Conservation (phyloP, 169 alveolate genomes). For the Eimeria acervulina region DNA sequence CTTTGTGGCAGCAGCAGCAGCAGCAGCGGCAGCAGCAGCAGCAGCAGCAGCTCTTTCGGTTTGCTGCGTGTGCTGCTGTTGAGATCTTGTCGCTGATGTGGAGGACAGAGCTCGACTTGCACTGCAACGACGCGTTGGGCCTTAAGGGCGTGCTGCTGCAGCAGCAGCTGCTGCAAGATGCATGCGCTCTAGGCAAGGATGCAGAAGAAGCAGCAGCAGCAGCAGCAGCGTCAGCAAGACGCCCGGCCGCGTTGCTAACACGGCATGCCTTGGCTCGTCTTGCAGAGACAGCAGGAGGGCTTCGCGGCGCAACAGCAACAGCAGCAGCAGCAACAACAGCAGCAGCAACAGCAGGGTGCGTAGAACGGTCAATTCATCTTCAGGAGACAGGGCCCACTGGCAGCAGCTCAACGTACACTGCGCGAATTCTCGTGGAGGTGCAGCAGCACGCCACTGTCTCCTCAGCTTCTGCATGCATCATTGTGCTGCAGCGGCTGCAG, state of each 20-base stretch:
- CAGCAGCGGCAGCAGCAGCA: conserved; percentile 31
- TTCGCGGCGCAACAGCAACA: conserved; percentile 49
- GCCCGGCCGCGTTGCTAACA: not conserved
- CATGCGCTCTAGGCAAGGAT: not conserved
- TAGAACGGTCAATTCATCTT: not conserved
- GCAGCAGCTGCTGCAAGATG: conserved; percentile 59
- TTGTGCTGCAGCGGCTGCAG: conserved; percentile 75
- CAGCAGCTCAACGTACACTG: conserved; percentile 1
- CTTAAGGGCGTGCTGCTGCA: not conserved
- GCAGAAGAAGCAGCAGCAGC: not conserved
- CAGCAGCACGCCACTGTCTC: conserved; percentile 82
- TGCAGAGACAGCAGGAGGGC: conserved; percentile 55
- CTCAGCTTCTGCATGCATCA: conserved; percentile 33
- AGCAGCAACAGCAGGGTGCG: not conserved
- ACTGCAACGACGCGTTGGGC: conserved; percentile 72
- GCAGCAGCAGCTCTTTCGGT: not conserved
- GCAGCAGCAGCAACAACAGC: conserved; percentile 14
- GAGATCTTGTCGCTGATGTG: conserved; percentile 56
- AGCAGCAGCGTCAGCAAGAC: conserved; percentile 27
- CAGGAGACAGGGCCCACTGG: not conserved
- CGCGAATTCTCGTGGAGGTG: conserved; percentile 57
- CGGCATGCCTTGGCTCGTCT: conserved; percentile 38
- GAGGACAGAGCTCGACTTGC: conserved; percentile 69
- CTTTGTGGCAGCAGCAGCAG: conserved; percentile 66
- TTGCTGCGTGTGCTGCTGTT: conserved; percentile 40